phyloP scores from a whole-genome alignment of 306 rosid species.

The Vigna unguiculata region DNA sequence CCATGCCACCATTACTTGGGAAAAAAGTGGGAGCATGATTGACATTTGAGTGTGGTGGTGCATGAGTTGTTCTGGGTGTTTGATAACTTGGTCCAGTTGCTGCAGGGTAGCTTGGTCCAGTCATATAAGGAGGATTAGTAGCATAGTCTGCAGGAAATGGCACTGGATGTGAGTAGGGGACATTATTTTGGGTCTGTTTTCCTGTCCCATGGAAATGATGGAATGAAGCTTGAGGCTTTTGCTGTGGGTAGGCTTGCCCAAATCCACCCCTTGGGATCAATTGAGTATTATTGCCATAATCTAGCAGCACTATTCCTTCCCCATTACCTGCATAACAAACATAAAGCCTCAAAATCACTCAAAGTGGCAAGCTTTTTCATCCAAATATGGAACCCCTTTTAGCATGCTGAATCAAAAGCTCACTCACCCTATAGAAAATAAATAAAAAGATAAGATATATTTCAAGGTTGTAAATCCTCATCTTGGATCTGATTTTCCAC shows the following conservation, averaged over 20 bases:
- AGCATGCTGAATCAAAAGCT: background rate
- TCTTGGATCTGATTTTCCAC: background rate
- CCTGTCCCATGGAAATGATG: slow-evolving; percentile 28
- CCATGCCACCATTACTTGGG: slow-evolving; percentile 57
- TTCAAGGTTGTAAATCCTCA: background rate
- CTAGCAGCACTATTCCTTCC: slow-evolving; percentile 52
- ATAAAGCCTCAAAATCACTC: slow-evolving; percentile 4
- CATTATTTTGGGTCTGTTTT: slow-evolving; percentile 48
- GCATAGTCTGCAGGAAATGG: slow-evolving; percentile 57
- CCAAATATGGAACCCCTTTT: slow-evolving; percentile 18
- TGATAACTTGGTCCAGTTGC: slow-evolving; percentile 52
- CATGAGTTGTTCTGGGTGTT: slow-evolving; percentile 52
- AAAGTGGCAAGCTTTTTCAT: slow-evolving; percentile 2
- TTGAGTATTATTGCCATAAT: slow-evolving; percentile 48
- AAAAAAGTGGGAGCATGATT: slow-evolving; percentile 62
- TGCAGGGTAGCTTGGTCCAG: slow-evolving; percentile 42
- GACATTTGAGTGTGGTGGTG: slow-evolving; percentile 60
- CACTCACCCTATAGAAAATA: background rate
- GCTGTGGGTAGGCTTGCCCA: slow-evolving; percentile 43
- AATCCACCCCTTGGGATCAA: slow-evolving; percentile 52
- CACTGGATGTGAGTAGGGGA: slow-evolving; percentile 52
- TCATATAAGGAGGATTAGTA: slow-evolving; percentile 57
- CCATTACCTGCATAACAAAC: slow-evolving; percentile 51
- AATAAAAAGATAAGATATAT: background rate
- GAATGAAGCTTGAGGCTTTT: slow-evolving; percentile 42